Conservation (phyloP, 176 grass and related monocot genomes). For the Triticum monococcum region DNA sequence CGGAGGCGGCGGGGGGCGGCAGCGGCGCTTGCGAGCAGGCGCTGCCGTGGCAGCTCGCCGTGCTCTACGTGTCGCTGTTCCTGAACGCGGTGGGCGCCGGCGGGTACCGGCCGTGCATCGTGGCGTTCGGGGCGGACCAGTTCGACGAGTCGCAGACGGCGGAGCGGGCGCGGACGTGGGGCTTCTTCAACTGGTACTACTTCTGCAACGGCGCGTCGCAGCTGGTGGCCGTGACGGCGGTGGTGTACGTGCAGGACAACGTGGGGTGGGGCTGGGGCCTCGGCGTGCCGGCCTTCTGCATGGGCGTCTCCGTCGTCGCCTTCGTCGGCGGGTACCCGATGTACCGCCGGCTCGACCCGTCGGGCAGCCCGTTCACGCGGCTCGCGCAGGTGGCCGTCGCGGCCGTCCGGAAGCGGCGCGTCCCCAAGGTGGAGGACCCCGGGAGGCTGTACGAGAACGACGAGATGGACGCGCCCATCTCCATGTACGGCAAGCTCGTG, state of each 20-base stretch:
- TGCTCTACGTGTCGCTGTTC: constrained; percentile 58
- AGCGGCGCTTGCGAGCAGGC: constrained; percentile 50
- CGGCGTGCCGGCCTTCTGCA: constrained; percentile 65
- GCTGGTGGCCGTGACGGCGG: constrained; percentile 70
- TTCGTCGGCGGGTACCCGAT: constrained; percentile 62
- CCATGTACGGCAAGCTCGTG: constrained; percentile 76
- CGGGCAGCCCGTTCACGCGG: constrained; percentile 68
- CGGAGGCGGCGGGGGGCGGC: background rate
- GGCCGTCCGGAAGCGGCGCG: constrained; percentile 51
- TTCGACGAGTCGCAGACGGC: constrained; percentile 71
- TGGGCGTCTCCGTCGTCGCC: constrained; percentile 60
- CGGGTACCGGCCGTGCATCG: constrained; percentile 76
- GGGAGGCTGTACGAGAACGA: constrained; percentile 60
- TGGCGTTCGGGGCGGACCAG: constrained; percentile 82
- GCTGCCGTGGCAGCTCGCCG: constrained; percentile 55
- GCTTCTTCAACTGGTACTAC: constrained; percentile 98
- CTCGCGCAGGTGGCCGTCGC: constrained; percentile 71
- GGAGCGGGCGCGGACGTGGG: constrained; percentile 64
- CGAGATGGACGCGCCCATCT: constrained; percentile 61
- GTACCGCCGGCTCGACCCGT: constrained; percentile 43
- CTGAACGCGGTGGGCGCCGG: constrained; percentile 74
- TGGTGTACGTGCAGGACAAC: constrained; percentile 91
- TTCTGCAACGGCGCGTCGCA: constrained; percentile 76
- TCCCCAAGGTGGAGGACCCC: background rate
- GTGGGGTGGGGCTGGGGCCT: constrained; percentile 84